phyloP scores from a whole-genome alignment of 345 rosid genomes.

The Citrus sp. region DNA sequence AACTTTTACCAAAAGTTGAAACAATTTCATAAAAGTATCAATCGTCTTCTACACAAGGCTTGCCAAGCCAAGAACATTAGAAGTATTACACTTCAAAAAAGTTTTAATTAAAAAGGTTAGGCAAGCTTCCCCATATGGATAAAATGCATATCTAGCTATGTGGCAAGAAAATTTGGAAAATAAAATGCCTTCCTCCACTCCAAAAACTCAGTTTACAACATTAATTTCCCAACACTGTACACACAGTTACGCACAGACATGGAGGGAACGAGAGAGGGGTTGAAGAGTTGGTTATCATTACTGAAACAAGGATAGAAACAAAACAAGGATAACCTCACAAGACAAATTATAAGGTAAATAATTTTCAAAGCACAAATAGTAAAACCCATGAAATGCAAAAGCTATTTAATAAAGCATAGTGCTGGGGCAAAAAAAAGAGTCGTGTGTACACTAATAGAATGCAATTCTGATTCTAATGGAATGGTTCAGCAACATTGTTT shows the following conservation, averaged over 20 bases:
- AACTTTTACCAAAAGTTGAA: neutral
- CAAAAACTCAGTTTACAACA: neutral
- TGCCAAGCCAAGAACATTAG: neutral
- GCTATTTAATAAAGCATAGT: neutral
- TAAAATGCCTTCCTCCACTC: neutral
- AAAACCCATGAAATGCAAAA: neutral
- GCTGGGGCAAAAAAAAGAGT: neutral
- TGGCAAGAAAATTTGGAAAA: neutral
- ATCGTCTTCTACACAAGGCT: neutral
- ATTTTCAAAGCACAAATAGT: neutral
- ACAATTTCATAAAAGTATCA: neutral
- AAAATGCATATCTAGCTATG: neutral
- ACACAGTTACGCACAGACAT: neutral
- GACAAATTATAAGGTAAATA: neutral
- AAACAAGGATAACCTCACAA: neutral
- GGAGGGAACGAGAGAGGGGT: neutral
- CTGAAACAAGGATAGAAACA: neutral
- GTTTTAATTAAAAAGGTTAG: neutral
- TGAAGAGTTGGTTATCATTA: neutral
- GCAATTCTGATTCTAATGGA: neutral
- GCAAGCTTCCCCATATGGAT: neutral
- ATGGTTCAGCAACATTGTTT: neutral
- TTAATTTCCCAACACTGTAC: neutral
- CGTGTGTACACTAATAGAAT: neutral
- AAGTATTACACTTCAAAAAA: neutral